Conservation (phyloP, 2,329 filamentous ascomycete species). For the Incumbomyces lentus region DNA sequence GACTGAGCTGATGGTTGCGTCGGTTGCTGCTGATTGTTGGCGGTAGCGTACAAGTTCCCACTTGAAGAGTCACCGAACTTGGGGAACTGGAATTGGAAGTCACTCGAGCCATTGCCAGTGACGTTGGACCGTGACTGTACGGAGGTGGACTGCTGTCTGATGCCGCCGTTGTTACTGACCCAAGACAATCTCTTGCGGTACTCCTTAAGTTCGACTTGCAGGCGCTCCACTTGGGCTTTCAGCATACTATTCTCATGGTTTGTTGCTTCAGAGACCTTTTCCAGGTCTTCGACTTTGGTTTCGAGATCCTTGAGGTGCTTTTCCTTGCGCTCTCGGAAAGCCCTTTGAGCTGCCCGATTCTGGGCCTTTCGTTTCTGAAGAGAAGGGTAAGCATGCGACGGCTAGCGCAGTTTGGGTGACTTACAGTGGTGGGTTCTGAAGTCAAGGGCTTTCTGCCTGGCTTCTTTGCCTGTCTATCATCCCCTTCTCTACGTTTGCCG, state of each 20-base stretch:
- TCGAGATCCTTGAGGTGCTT: conserved; percentile 51
- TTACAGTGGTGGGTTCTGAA: conserved; percentile 88
- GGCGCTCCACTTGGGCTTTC: conserved; percentile 75
- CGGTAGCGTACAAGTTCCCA: not conserved
- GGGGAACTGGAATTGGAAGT: conserved; percentile 93
- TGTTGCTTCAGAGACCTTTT: conserved; percentile 72
- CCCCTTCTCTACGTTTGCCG: conserved; percentile 68
- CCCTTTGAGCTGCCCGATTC: conserved; percentile 82
- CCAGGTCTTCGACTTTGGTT: conserved; percentile 51
- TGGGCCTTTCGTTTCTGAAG: conserved; percentile 63
- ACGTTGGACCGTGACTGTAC: conserved; percentile 36
- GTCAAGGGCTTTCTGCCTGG: conserved; percentile 91
- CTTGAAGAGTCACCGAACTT: conserved; percentile 65
- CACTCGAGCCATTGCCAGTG: conserved; percentile 57
- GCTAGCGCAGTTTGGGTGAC: conserved; percentile 29
- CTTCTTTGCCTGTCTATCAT: conserved; percentile 85
- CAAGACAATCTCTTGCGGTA: conserved; percentile 78
- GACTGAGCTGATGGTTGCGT: not conserved
- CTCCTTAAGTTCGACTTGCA: conserved; percentile 75
- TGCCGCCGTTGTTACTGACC: conserved; percentile 40
- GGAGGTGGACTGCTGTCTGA: conserved; percentile 31
- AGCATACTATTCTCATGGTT: conserved; percentile 79
- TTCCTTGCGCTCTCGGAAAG: conserved; percentile 90
- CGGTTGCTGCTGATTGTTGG: not conserved
- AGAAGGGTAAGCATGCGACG: conserved; percentile 3